Evolutionary conservation across 768 basidiomycete species (phyloP).

Genomic region (Exidia glandulosa): DNA sequence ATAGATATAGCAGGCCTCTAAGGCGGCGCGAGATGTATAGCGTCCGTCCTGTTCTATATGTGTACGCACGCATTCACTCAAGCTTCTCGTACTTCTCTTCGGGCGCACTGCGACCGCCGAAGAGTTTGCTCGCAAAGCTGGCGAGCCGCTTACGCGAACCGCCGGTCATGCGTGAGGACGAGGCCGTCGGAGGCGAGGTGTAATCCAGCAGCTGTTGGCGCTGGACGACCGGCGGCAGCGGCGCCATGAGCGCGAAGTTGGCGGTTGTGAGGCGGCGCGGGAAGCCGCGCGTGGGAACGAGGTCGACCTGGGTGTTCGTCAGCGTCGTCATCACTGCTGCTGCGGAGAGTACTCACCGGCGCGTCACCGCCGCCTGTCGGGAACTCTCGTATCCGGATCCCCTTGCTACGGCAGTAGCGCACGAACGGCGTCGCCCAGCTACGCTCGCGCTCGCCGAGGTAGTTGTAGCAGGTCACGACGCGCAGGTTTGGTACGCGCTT

Average conservation of each 20-base stretch:
- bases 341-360: background rate
- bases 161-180: background rate
- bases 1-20: too few species aligned
- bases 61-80: background rate
- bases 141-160: background rate
- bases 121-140: background rate
- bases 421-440: background rate
- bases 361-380: background rate
- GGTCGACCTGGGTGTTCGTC: background rate
- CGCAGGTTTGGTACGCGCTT: background rate
- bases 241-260: background rate
- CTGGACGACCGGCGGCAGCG: background rate
- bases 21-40: too few species aligned
- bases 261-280: background rate
- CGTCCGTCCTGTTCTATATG: too few species aligned
- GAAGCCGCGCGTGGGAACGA: background rate
- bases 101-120: background rate
- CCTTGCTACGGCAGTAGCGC: background rate
- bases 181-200: background rate
- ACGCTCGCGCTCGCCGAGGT: background rate
- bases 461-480: background rate
- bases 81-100: background rate
- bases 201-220: background rate
- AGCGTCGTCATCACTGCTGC: background rate
- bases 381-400: background rate